Conservation (phyloP, 2,329 filamentous ascomycete species). For the Thermomyces lanuginosus region DNA sequence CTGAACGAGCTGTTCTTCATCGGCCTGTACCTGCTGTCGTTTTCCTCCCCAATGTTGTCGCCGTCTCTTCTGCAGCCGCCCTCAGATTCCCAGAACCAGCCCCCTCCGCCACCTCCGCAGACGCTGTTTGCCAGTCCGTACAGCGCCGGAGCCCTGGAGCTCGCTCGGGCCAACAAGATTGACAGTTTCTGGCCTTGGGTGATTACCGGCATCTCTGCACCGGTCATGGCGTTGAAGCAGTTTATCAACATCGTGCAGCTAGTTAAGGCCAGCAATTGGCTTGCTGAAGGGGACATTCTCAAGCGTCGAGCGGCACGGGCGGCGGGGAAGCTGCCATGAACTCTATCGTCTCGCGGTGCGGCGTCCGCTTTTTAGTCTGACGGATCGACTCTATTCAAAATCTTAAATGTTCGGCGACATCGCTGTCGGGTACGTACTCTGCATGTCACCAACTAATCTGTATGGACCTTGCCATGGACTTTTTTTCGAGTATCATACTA, state of each 20-base stretch:
- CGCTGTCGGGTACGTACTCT: no score
- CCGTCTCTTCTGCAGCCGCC: conserved; percentile 59
- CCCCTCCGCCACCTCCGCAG: conserved; percentile 50
- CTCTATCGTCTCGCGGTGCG: no score
- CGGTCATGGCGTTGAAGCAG: conserved; percentile 84
- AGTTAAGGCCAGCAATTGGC: conserved; percentile 77
- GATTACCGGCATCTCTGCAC: conserved; percentile 61
- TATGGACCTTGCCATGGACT: no score
- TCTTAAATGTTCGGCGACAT: no score
- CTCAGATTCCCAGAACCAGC: conserved; percentile 45
- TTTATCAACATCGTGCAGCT: conserved; percentile 88
- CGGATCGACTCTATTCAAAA: no score
- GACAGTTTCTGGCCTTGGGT: conserved; percentile 63
- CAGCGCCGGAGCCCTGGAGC: conserved; percentile 79
- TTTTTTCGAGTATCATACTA: no score
- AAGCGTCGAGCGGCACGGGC: conserved; percentile 38
- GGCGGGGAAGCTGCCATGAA: conserved; percentile 11
- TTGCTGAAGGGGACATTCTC: conserved; percentile 76
- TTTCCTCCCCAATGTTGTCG: conserved; percentile 77
- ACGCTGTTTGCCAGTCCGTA: conserved; percentile 77
- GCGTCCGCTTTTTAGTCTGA: no score
- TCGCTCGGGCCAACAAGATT: conserved; percentile 88
- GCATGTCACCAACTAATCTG: no score
- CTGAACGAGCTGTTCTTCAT: conserved; percentile 98
- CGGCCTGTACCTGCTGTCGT: conserved; percentile 90